Percentiles rank a stretch among this genome's conserved stretches.
Evolutionary conservation across 495 filamentous ascomycete species (phyloP).

Genomic region (Pseudoneurospora amorphoporcata): DNA sequence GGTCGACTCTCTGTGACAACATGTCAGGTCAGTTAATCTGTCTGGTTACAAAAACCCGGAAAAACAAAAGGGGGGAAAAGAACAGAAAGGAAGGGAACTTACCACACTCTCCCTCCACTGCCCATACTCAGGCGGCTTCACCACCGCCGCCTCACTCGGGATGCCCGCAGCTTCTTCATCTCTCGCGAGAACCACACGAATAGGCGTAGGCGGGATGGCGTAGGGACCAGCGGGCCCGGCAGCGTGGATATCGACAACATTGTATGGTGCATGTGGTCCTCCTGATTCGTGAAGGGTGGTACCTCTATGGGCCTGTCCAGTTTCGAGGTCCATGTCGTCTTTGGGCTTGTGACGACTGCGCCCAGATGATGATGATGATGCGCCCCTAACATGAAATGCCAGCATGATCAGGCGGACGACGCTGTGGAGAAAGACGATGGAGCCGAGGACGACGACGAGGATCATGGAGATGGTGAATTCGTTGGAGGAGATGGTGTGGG

Average conservation of each 20-base stretch:
- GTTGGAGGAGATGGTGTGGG: constrained; percentile 42
- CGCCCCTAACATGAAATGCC: constrained; percentile 30
- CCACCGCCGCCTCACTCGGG: constrained; percentile 40
- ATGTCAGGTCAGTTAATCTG: constrained; percentile 1
- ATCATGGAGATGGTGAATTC: constrained; percentile 69
- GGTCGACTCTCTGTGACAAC: constrained; percentile 54
- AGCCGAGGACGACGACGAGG: constrained; percentile 58
- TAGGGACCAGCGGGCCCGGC: constrained; percentile 26
- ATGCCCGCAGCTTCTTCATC: constrained; percentile 51
- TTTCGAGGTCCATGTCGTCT: not conserved
- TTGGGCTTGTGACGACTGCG: constrained; percentile 1
- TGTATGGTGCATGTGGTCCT: too few relatives aligned
- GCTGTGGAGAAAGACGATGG: constrained; percentile 71
- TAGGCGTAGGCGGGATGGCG: constrained; percentile 51
- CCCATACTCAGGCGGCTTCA: constrained; percentile 80
- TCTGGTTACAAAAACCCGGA: not conserved
- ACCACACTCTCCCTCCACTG: constrained; percentile 76
- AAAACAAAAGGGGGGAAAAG: not conserved
- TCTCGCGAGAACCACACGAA: constrained; percentile 49
- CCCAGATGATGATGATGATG: not conserved
- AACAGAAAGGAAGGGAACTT: constrained; percentile 26
- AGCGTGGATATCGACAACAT: not conserved
- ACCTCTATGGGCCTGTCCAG: not conserved
- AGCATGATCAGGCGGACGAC: constrained; percentile 63
- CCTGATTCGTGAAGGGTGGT: too few relatives aligned